Percentiles rank a stretch among this genome's conserved stretches.
phyloP scores from a whole-genome alignment of 1,139 yeast species.

The Trichomonascaceae sp. region DNA sequence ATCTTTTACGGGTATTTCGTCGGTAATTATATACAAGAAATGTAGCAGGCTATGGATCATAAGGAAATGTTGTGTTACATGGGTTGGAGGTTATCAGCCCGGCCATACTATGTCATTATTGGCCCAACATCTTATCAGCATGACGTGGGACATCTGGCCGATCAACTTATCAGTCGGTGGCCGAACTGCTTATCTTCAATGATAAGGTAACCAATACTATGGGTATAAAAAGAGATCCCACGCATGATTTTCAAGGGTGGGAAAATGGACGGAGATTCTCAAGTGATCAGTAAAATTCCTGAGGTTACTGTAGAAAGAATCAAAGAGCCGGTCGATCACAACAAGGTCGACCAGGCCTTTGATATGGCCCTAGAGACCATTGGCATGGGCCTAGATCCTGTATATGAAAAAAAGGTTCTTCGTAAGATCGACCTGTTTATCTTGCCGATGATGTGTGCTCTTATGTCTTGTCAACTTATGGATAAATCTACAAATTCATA shows the following conservation, averaged over 20 bases:
- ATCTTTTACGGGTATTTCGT: neutral
- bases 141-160: too few species aligned
- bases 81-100: neutral
- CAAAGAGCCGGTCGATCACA: neutral
- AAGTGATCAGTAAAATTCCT: neutral
- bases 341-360: constrained; percentile 17
- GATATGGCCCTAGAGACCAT: constrained; percentile 18
- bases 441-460: constrained; percentile 49
- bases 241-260: neutral
- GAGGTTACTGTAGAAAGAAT: neutral
- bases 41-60: neutral
- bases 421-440: constrained; percentile 50
- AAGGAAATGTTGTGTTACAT: neutral
- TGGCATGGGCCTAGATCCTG: constrained; percentile 21
- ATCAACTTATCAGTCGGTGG: too few species aligned
- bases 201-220: neutral
- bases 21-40: neutral
- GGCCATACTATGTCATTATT: neutral
- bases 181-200: neutral
- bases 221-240: neutral
- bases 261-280: neutral
- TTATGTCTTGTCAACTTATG: constrained; percentile 58
- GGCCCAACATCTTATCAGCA: neutral
- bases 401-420: constrained; percentile 34
- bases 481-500: constrained; percentile 55